Conservation (phyloP, 495 filamentous ascomycete species). For the Copromyces sp. region DNA sequence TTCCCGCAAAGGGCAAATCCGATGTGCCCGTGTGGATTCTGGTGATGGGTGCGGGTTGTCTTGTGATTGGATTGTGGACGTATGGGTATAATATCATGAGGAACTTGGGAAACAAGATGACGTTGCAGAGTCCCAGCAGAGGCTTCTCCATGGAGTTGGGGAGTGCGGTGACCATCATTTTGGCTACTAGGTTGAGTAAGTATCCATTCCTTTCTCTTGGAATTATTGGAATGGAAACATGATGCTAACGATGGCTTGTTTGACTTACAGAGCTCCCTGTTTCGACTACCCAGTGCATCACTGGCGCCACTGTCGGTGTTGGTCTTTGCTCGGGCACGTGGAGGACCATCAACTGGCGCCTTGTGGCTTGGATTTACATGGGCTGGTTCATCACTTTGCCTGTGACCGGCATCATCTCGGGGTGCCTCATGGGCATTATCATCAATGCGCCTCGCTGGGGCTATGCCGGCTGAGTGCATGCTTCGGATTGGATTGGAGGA, state of each 20-base stretch:
- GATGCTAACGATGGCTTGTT: background rate
- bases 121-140: constrained; percentile 55
- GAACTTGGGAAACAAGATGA: constrained; percentile 59
- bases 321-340: constrained; percentile 48
- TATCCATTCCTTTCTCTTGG: background rate
- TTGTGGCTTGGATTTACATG: constrained; percentile 45
- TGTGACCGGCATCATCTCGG: constrained; percentile 43
- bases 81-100: constrained; percentile 66
- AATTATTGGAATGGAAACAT: background rate
- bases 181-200: constrained; percentile 49
- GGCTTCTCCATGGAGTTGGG: constrained; percentile 63
- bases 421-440: constrained; percentile 46
- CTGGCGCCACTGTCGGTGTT: constrained; percentile 51
- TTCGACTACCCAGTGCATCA: constrained; percentile 52
- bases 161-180: constrained; percentile 55
- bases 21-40: constrained; percentile 60
- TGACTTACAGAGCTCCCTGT: constrained; percentile 35
- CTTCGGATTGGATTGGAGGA: background rate
- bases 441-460: constrained; percentile 43
- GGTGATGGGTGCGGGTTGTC: constrained; percentile 42
- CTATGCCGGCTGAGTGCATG: background rate
- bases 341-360: constrained; percentile 50
- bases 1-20: constrained; percentile 41
- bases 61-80: constrained; percentile 57
- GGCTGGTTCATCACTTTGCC: constrained; percentile 53